Conservation (phyloP, 345 rosid genomes). For the Eucalyptus marginata region DNA sequence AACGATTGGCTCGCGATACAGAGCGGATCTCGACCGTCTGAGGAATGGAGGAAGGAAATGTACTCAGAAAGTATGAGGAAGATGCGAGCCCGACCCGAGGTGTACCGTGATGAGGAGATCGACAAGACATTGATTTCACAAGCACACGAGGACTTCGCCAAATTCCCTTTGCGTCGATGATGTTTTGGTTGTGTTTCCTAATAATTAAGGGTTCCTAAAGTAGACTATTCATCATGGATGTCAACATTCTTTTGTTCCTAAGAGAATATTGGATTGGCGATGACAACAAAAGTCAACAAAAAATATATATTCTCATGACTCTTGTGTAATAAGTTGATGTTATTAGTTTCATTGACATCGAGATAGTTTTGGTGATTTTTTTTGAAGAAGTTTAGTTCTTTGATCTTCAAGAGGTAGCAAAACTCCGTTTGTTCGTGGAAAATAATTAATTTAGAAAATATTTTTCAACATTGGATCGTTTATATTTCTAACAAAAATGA, state of each 20-base stretch:
- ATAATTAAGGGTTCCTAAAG: background rate
- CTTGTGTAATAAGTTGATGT: no score
- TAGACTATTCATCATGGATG: background rate
- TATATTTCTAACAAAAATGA: no score
- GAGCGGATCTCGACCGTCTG: slow-evolving; percentile 12
- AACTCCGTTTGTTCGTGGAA: background rate
- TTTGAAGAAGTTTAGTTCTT: background rate
- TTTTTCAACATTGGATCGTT: no score
- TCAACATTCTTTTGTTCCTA: background rate
- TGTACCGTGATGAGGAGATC: slow-evolving; percentile 53
- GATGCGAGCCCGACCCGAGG: slow-evolving; percentile 2
- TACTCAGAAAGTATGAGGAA: background rate
- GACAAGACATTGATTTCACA: slow-evolving; percentile 32
- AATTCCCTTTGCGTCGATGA: background rate
- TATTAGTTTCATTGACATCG: background rate
- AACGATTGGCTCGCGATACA: slow-evolving; percentile 45
- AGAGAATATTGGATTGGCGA: no score
- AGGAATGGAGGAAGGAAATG: slow-evolving; percentile 52
- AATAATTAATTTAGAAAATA: no score
- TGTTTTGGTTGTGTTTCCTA: background rate
- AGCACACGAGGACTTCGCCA: slow-evolving; percentile 39
- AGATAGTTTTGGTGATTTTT: background rate
- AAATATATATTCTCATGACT: background rate
- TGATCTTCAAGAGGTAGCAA: background rate
- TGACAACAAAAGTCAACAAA: no score